Conservation (phyloP, 371 early-diverging fungal species). For the Sporodiniella umbellata region DNA sequence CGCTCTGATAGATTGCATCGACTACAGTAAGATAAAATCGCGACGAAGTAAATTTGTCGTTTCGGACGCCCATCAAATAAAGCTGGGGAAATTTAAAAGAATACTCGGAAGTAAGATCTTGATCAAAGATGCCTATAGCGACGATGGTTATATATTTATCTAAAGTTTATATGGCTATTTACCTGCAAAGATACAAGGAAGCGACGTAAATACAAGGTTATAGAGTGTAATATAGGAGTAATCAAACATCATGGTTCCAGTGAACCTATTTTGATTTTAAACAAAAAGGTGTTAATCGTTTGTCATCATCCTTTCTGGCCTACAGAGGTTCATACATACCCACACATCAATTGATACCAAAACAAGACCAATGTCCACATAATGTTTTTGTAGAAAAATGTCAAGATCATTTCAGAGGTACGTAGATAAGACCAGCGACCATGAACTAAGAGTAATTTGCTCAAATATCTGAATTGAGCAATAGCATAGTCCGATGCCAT, state of each 20-base stretch:
- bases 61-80: slow-evolving; percentile 83
- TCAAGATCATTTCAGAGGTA: slow-evolving; percentile 74
- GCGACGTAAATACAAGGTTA: slow-evolving; percentile 73
- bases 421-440: slow-evolving; percentile 84
- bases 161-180: not conserved
- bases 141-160: slow-evolving; percentile 24
- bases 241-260: slow-evolving; percentile 72
- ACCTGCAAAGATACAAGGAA: slow-evolving; percentile 67
- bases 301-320: slow-evolving; percentile 9
- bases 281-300: not conserved
- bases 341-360: slow-evolving; percentile 79
- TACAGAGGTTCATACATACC: too few relatives aligned
- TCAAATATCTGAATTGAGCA: slow-evolving; percentile 77
- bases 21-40: slow-evolving; percentile 83
- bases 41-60: slow-evolving; percentile 76
- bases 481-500: slow-evolving; percentile 90
- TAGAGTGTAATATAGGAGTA: slow-evolving; percentile 78
- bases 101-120: slow-evolving; percentile 78
- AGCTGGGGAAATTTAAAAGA: slow-evolving; percentile 82
- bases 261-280: slow-evolving; percentile 36
- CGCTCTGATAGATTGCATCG: slow-evolving; percentile 90
- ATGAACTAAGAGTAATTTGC: slow-evolving; percentile 74
- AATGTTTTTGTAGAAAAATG: slow-evolving; percentile 80
- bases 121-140: slow-evolving; percentile 75
- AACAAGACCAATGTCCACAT: slow-evolving; percentile 77